Evolutionary conservation across 23 red algal genomes (phyloP).

Genomic region (Agarophyton chilense): DNA sequence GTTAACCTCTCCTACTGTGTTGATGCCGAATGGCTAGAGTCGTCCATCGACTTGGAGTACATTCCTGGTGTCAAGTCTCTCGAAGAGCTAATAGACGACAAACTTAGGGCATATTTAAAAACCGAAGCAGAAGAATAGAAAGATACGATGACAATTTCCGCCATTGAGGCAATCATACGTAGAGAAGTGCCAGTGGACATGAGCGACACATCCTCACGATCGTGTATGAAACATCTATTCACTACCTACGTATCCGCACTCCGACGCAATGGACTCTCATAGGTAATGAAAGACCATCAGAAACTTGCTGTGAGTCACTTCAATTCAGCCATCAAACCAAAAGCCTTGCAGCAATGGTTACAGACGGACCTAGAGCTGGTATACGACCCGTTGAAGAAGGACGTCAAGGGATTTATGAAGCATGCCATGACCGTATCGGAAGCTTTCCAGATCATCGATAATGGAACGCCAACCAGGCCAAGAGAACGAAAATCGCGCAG

Average conservation of each 20-base stretch:
- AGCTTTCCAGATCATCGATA: slow-evolving; percentile 34
- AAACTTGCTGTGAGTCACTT: slow-evolving; percentile 23
- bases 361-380: slow-evolving; percentile 23
- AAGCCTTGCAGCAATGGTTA: neutral
- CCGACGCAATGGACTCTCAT: neutral
- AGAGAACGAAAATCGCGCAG: neutral
- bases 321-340: too few relatives aligned
- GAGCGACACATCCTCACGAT: neutral
- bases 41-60: too few relatives aligned
- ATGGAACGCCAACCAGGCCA: neutral
- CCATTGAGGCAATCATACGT: neutral
- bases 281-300: neutral
- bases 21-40: too few relatives aligned
- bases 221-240: slow-evolving; percentile 11
- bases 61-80: neutral
- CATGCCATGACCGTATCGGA: slow-evolving; percentile 16
- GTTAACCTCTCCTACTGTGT: too few relatives aligned
- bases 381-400: neutral
- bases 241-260: neutral
- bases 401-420: slow-evolving; percentile 46
- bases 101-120: neutral
- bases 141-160: slow-evolving; percentile 1
- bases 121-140: slow-evolving; percentile 7
- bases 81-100: neutral
- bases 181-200: neutral